These are phyloP conservation scores for Chimonanthus praecox DNA, from an alignment of 164 flowering plant genomes.

Conservation along the genomic window DNA sequence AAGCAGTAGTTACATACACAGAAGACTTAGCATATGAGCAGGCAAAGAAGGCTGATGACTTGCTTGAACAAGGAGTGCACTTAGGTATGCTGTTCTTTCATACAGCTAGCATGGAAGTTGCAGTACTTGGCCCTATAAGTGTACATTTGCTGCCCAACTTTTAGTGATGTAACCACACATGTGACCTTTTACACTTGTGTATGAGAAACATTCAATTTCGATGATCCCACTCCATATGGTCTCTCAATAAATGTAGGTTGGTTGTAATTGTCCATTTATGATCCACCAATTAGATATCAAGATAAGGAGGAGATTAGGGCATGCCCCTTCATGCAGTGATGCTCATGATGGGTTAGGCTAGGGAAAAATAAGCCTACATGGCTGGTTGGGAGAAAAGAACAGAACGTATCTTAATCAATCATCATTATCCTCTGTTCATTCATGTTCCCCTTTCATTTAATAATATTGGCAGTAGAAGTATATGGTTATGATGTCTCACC, in stretches of 20 bases:
- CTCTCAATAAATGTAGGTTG: too few relatives aligned
- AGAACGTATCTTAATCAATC: neutral
- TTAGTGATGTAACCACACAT: neutral
- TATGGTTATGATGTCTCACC: neutral
- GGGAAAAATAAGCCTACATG: neutral
- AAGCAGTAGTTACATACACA: constrained; percentile 68
- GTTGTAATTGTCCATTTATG: neutral
- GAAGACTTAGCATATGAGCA: constrained; percentile 82
- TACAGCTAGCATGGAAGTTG: neutral
- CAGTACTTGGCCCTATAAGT: too few relatives aligned
- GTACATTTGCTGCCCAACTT: too few relatives aligned
- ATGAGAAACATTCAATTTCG: too few relatives aligned
- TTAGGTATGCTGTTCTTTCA: constrained; percentile 40
- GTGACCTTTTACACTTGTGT: too few relatives aligned
- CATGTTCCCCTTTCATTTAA: neutral
- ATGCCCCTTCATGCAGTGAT: too few relatives aligned
- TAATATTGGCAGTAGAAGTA: neutral
- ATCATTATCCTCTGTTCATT: neutral
- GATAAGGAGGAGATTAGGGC: neutral
- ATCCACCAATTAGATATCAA: neutral
- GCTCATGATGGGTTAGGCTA: neutral
- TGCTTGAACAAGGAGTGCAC: constrained; percentile 64
- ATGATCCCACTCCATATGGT: too few relatives aligned
- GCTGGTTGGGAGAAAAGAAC: neutral
- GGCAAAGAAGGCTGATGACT: constrained; percentile 71